These are phyloP conservation scores for Rhododendron kiyosumense DNA, from an alignment of 148 eudicot species.

Conservation along the genomic window DNA sequence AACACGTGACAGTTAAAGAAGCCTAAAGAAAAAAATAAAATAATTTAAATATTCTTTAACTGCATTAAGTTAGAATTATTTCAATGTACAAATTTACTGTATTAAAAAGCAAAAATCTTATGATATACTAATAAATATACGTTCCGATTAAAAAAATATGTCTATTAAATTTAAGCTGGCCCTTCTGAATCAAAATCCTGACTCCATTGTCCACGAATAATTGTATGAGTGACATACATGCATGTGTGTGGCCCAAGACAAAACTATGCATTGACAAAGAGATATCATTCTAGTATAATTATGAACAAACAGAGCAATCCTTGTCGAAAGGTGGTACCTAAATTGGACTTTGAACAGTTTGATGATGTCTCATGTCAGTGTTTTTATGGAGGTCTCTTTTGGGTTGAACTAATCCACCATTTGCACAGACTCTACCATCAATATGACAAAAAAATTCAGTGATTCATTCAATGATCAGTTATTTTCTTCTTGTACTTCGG, in stretches of 20 bases:
- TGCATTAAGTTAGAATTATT: too few species aligned
- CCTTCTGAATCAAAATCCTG: too few species aligned
- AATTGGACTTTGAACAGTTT: not conserved
- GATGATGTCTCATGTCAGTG: not conserved
- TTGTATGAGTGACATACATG: not conserved
- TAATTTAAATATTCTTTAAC: too few species aligned
- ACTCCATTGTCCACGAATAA: too few species aligned
- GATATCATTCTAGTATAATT: not conserved
- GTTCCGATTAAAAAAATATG: too few species aligned
- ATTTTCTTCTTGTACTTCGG: too few species aligned
- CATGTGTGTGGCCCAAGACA: not conserved
- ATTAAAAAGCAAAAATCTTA: too few species aligned
- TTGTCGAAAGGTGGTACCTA: not conserved
- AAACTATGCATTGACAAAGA: not conserved
- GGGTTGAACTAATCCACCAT: not conserved
- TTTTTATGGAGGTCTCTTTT: not conserved
- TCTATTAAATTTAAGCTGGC: too few species aligned
- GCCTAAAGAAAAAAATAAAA: too few species aligned
- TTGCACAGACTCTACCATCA: not conserved
- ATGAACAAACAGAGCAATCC: not conserved
- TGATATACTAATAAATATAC: too few species aligned
- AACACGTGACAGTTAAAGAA: too few species aligned
- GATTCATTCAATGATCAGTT: not conserved
- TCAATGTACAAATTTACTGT: too few species aligned
- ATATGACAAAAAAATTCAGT: not conserved